Base-by-base conservation (phyloP, 768 basidiomycete species). In the Hebeloma cylindrosporum region DNA sequence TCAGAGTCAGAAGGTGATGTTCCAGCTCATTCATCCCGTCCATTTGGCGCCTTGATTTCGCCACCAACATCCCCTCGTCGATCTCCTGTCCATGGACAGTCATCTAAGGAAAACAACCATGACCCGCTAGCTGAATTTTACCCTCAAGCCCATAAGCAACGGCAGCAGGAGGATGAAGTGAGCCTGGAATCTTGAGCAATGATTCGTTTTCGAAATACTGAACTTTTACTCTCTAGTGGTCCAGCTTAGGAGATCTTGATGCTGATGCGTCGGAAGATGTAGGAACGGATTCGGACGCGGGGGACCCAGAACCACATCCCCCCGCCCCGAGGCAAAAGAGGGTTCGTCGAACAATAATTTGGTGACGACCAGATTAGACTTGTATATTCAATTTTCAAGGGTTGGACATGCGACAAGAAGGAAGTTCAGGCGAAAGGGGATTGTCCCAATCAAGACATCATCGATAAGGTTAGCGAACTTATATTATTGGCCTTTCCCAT, bases 111-210 rank as follows among this genome's bases (percentile, higher is more conserved):
- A 23, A 30, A 36, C 39, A 21, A 31, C 10, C 49, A 62, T 21
- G 85, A 88, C 57, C 83, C 86, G 0, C 65, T 88, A 40, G 76
- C 77, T 1, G 75, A 80, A 49, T 86, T 83, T 54, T 88, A 87
- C 54, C 71, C 65, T 3, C 63, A 72, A 52, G 86, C 84, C 2
- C 73, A 63, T 13, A 74, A 78, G 43, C 52, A 45, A 34, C 48
- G 38, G 25, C 21, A 47, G 28, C 60, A 54, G 18, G 75, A 78
- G 18, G 67, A 60, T 11, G 63, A 61, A 47, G 80, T 78, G 37
- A 48, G 73, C 45, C 13, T 11, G 14, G 8, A 0, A 11, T 31
- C 2, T 33, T 31, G 7, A 36, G 11, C 1, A 8, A n/a, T n/a
- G 9, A 26, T 17, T 7, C 28, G 48, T 31, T 37, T 16, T 47